Base-by-base conservation (phyloP, 805 yeast species). In the Cyberlindnera nakhonratchasimensis region DNA sequence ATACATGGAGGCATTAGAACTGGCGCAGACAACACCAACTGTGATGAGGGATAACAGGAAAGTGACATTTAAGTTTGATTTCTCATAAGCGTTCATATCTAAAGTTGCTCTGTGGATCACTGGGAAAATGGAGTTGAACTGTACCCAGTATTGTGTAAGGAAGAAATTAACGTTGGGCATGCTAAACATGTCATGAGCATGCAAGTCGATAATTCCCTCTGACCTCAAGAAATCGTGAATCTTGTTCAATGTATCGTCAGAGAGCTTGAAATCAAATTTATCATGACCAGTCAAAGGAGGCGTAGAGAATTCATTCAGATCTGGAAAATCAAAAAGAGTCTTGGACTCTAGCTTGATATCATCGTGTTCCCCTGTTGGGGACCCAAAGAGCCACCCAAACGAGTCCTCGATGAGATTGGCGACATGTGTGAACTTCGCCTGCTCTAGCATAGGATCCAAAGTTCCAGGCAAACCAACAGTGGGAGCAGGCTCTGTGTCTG, bases 31-130 rank as follows among this genome's bases (percentile, higher is more conserved):
- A 52, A 59, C 52, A 6, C 61, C 60, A 31, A 43, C 21, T 4
- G 43, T 35, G 23, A 43, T 35, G 14, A 47, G 33, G 2, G 54
- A 37, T 5, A 52, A 38, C 4, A 60, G 44, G 33, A 50, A 53
- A 3, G 26, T 35, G 21, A 12, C 25, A 23, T 21, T 44, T 30
- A 33, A 28, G 22, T 39, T 26, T 13, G 34, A 24, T 14, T 25
- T 25, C 17, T 40, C 40, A 24, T 25, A 26, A 13, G 39, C 29
- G 22, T 39, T 50, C 16, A 29, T 40, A 13, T 42, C 42, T 37
- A 65, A 64, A 1, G 68, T 61, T 1, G 68, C 55, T n/a, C 54
- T 52, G 46, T 70, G 74, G 12, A 70, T 54, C 9, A 70, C 58
- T 2, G 74, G 74, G 47, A 58, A 69, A n/a, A 59, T 50, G 17